Percentiles rank a stretch among this genome's conserved stretches.
Conservation (phyloP, 805 yeast genomes). For the Nakazawaea laoshanensis region DNA sequence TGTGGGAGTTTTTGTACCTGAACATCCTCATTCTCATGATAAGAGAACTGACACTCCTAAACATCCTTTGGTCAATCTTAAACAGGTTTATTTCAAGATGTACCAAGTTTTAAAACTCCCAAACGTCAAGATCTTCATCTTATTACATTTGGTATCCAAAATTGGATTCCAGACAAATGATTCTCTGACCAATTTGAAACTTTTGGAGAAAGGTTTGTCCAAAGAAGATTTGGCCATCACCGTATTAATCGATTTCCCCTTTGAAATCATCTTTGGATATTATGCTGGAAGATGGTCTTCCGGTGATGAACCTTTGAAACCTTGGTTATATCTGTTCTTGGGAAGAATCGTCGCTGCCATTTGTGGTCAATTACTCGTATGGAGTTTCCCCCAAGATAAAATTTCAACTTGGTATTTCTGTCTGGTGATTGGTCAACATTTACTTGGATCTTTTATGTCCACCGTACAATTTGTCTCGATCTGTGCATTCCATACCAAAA, state of each 20-base stretch:
- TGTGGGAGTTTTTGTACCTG: conserved; percentile 54
- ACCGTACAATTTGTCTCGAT: conserved; percentile 93
- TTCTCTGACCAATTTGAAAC: conserved; percentile 86
- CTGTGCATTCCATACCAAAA: conserved; percentile 89
- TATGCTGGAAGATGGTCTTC: conserved; percentile 94
- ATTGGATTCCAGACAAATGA: conserved; percentile 95
- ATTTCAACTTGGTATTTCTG: conserved; percentile 50
- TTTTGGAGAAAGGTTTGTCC: conserved; percentile 84
- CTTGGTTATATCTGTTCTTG: conserved; percentile 84
- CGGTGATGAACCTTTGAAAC: conserved; percentile 66
- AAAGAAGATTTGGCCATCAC: conserved; percentile 92
- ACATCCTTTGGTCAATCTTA: conserved; percentile 30
- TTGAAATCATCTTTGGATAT: conserved; percentile 90
- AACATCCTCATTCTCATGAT: conserved; percentile 46
- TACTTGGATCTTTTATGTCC: conserved; percentile 83
- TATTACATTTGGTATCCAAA: conserved; percentile 73
- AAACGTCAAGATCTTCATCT: conserved; percentile 65
- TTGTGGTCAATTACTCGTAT: conserved; percentile 67
- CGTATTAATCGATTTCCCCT: conserved; percentile 90
- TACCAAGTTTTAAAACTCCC: conserved; percentile 57
- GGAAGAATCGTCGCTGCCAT: conserved; percentile 75
- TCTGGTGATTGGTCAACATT: conserved; percentile 73
- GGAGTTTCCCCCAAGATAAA: conserved; percentile 52
- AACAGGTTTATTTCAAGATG: conserved; percentile 58
- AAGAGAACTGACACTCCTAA: conserved; percentile 18